Conservation (phyloP, 1,284 basidiomycete genomes). For the Anthracocystis panici-leucophaei region DNA sequence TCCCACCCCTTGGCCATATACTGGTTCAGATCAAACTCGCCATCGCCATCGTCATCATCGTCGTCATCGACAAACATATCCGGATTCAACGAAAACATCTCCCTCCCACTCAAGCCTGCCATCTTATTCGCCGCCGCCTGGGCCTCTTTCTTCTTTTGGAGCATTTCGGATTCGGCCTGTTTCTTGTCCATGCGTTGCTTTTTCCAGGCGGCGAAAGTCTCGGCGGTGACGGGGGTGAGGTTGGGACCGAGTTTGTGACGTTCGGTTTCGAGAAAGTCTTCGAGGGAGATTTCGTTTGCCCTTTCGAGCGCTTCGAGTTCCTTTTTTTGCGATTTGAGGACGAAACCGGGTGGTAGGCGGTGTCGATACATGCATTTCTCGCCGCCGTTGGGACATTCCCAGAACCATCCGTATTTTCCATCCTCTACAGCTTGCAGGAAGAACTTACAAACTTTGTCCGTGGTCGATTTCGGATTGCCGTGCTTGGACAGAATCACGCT, state of each 20-base stretch:
- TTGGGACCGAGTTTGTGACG: constrained; percentile 77
- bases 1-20: constrained; percentile 65
- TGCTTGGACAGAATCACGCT: constrained; percentile 87
- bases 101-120: constrained; percentile 92
- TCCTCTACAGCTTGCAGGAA: constrained; percentile 97
- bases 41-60: constrained; percentile 73
- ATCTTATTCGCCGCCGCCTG: constrained; percentile 90
- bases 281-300: constrained; percentile 84
- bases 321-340: constrained; percentile 86
- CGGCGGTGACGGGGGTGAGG: constrained; percentile 94
- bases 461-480: constrained; percentile 90
- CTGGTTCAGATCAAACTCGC: constrained; percentile 58
- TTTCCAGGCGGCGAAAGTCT: constrained; percentile 95
- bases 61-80: constrained; percentile 81
- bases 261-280: constrained; percentile 99
- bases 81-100: constrained; percentile 91
- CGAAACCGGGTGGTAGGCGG: constrained; percentile 85
- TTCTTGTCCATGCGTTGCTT: constrained; percentile 74
- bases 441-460: constrained; percentile 94
- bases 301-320: constrained; percentile 79
- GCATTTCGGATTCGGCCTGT: constrained; percentile 86
- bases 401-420: constrained; percentile 92
- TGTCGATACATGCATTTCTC: constrained; percentile 94
- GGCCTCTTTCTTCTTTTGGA: constrained; percentile 85
- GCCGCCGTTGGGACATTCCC: constrained; percentile 73